Evolutionary conservation across 176 grass and related monocot species (phyloP).

Genomic region (Cenchrus purpureus): DNA sequence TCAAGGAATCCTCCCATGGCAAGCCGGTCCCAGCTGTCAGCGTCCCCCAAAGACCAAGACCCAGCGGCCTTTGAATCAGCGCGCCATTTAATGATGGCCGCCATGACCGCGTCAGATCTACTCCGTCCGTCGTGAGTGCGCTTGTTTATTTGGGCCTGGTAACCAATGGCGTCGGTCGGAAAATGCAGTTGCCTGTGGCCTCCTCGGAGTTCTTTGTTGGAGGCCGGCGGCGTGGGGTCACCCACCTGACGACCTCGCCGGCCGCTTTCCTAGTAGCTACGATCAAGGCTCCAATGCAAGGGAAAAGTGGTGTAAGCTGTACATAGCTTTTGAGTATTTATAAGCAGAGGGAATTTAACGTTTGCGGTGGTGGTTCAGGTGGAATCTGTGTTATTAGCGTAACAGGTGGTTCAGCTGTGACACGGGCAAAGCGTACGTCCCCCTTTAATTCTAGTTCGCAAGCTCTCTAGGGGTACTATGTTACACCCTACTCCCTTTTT

Average conservation of each 20-base stretch:
- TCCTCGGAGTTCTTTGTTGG: neutral
- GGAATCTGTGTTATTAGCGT: constrained; percentile 40
- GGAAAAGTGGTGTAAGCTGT: constrained; percentile 26
- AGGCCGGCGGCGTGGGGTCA: constrained; percentile 25
- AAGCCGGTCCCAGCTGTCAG: neutral
- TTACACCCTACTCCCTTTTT: neutral
- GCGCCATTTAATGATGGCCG: neutral
- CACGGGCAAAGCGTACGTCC: neutral
- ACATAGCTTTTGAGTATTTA: constrained; percentile 39
- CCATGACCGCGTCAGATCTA: constrained; percentile 10
- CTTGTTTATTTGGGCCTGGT: neutral
- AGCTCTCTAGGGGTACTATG: neutral
- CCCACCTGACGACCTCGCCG: neutral
- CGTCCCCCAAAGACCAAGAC: neutral
- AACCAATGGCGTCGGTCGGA: constrained; percentile 24
- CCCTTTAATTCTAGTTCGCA: neutral
- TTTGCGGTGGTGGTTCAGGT: no score
- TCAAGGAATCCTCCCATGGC: neutral
- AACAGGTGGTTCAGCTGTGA: neutral
- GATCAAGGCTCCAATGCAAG: neutral
- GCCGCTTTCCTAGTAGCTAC: neutral
- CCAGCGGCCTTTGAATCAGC: constrained; percentile 16
- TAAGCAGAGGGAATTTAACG: neutral
- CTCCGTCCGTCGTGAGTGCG: constrained; percentile 20
- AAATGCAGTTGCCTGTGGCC: neutral